Percentiles rank a stretch among this genome's conserved stretches.
phyloP scores from a whole-genome alignment of 805 yeast genomes.

The Dipodascus geniculatus region DNA sequence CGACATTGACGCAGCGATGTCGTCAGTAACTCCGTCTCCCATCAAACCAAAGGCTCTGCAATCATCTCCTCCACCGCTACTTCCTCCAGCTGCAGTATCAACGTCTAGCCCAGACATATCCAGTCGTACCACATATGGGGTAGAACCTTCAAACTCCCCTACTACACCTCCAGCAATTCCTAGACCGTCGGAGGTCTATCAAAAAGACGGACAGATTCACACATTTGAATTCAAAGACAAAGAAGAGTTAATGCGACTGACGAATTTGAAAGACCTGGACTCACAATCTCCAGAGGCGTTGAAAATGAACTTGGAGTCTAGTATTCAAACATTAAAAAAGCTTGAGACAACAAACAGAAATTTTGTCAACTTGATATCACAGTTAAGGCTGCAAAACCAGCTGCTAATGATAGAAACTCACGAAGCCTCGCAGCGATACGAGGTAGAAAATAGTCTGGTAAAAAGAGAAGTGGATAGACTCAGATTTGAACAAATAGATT shows the following conservation, averaged over 20 bases:
- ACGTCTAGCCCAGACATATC: background rate
- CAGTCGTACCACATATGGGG: background rate
- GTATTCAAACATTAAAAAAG: background rate
- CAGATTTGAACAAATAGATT: slow-evolving; percentile 25
- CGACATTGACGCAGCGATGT: background rate
- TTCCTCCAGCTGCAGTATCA: background rate
- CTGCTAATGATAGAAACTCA: slow-evolving; percentile 32
- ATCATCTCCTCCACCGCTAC: slow-evolving; percentile 1
- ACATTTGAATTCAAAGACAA: no score
- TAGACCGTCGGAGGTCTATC: background rate
- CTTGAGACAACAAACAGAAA: background rate
- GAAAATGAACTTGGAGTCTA: background rate
- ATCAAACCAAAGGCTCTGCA: background rate
- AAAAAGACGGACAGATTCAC: no score
- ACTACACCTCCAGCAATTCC: background rate
- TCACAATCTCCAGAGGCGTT: background rate
- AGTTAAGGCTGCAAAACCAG: slow-evolving; percentile 26
- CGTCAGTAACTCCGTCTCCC: background rate
- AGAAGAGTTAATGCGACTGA: background rate
- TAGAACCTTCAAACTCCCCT: background rate
- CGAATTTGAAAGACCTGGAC: background rate
- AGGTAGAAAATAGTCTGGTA: slow-evolving; percentile 35
- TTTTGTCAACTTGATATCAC: slow-evolving; percentile 6
- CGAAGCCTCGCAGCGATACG: slow-evolving; percentile 34
- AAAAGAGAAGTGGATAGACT: slow-evolving; percentile 37